Conservation (phyloP, 805 yeast genomes). For the Kazachstania psychrophila region DNA sequence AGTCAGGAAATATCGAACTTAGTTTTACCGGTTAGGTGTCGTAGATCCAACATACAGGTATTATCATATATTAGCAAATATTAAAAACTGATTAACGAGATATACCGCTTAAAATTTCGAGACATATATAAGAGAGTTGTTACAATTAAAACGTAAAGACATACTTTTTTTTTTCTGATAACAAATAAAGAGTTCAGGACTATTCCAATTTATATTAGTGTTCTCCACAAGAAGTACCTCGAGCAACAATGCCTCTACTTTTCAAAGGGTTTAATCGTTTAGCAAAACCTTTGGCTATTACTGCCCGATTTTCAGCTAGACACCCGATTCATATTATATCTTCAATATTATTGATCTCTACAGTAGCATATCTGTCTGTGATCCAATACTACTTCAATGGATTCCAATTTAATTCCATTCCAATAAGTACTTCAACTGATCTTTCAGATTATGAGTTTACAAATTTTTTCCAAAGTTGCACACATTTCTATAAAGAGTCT, state of each 20-base stretch:
- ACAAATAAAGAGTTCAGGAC: no score
- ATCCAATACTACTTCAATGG: slow-evolving; percentile 52
- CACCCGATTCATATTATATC: slow-evolving; percentile 84
- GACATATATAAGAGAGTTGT: no score
- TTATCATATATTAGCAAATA: no score
- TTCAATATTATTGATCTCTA: slow-evolving; percentile 60
- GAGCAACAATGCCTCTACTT: slow-evolving; percentile 27
- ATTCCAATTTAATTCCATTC: slow-evolving; percentile 29
- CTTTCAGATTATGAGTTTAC: slow-evolving; percentile 12
- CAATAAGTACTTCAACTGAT: slow-evolving; percentile 8
- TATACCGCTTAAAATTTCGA: no score
- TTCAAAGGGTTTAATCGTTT: slow-evolving; percentile 26
- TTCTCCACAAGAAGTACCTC: no score
- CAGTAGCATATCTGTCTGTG: slow-evolving; percentile 68
- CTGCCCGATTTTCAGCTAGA: slow-evolving; percentile 51
- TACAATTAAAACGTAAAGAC: no score
- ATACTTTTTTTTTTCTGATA: no score
- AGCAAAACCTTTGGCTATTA: slow-evolving; percentile 37
- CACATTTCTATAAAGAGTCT: slow-evolving; percentile 20
- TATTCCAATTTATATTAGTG: no score
- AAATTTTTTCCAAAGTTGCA: slow-evolving; percentile 19
- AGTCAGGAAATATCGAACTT: no score
- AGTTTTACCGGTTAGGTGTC: no score
- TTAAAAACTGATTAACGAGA: no score
- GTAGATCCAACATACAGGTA: no score